Base-by-base conservation (phyloP, 495 filamentous ascomycete genomes). In the Xylaria scruposa region DNA sequence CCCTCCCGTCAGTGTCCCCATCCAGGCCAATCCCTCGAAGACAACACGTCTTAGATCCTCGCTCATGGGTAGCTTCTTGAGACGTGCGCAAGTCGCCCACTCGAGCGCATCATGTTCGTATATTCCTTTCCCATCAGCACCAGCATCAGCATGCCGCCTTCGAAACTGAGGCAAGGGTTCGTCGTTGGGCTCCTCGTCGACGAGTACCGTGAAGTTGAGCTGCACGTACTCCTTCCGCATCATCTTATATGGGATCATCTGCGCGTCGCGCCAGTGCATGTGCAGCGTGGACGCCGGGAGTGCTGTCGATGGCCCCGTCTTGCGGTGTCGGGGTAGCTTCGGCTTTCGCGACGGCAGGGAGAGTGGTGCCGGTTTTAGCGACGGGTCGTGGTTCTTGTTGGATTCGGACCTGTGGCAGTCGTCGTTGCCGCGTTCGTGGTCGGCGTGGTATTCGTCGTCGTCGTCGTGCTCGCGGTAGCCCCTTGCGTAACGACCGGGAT, bases 201-300 rank as follows among this genome's bases (percentile, higher is more conserved):
- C 77, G 49, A 78, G 56, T 26, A 78, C 77, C 42, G 72, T 70
- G 58, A 72, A 77, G 36, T 78, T 78, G 1, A 78, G 68, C 77
- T 78, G 77, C 40, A 75, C 51, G 24, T 68, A 61, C 65, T 73
- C 70, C 56, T 60, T 60, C 19, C 73, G 70, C 26, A 73, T 46
- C 47, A 75, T 64, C 15, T 66, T 24, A n/a, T 49, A 33, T 29
- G 62, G 51, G 3, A 59, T 67, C 24, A 33, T 15, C 53, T 67
- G 61, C 40, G 38, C 69, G 60, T 58, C 4, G 15, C 61, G 49
- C 29, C 46, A 13, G 13, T 4, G 15, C n/a, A 33, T 46, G 12
- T 26, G 51, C 51, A 73, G 54, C 51, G 64, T 64, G 46, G 70
- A 71, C 21, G 38, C 38, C 33, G 21, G 60, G 13, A 49, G 29